These are phyloP conservation scores for Houttuynia cordata DNA, from an alignment of 164 flowering plant species.

Conservation along the genomic window DNA sequence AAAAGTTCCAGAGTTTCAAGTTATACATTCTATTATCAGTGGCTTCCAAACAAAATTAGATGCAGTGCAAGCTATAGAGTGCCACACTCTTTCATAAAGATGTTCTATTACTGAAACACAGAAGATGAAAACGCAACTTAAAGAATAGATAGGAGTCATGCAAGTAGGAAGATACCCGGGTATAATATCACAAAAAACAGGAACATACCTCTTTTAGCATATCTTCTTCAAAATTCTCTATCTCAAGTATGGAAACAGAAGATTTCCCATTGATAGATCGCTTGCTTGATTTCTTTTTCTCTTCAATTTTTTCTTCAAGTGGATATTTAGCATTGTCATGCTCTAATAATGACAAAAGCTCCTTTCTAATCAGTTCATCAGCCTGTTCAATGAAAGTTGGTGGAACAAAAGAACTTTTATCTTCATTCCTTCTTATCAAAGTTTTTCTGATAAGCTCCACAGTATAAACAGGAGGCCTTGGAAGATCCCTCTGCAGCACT, in stretches of 20 bases:
- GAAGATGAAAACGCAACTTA: too few species aligned
- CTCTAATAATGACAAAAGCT: constrained; percentile 67
- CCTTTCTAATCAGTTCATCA: constrained; percentile 84
- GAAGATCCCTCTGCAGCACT: constrained; percentile 95
- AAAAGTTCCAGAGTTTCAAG: too few species aligned
- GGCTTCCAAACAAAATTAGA: too few species aligned
- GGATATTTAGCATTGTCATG: constrained; percentile 98
- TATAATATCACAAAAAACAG: not conserved
- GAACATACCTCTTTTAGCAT: constrained; percentile 59
- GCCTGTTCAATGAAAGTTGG: constrained; percentile 91
- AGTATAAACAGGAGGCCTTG: constrained; percentile 85
- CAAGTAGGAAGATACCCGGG: too few species aligned
- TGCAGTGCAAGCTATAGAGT: too few species aligned
- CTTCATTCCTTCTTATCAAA: constrained; percentile 65
- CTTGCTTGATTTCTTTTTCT: constrained; percentile 72
- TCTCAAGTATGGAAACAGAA: constrained; percentile 35
- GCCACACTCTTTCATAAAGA: too few species aligned
- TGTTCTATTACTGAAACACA: too few species aligned
- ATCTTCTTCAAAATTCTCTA: constrained; percentile 73
- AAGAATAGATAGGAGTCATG: too few species aligned
- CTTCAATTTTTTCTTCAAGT: constrained; percentile 50
- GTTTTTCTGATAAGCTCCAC: constrained; percentile 72
- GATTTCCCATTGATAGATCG: constrained; percentile 44
- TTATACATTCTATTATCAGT: too few species aligned
- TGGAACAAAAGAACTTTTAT: constrained; percentile 91